Base-by-base conservation (phyloP, 768 basidiomycete genomes). In the Tylopilus cervinicoccineus region DNA sequence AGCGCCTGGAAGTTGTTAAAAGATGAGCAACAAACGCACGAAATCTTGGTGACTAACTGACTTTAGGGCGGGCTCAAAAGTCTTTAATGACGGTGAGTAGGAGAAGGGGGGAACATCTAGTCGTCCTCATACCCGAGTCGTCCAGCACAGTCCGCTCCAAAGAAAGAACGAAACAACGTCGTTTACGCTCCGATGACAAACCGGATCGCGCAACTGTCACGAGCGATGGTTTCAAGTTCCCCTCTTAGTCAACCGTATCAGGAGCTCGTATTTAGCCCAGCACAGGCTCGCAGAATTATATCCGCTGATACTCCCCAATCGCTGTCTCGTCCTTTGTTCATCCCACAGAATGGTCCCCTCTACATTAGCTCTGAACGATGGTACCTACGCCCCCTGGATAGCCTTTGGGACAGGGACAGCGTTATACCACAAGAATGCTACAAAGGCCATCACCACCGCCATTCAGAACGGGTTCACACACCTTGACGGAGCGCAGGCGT, bases 351-450 rank as follows among this genome's bases (percentile, higher is more conserved):
- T 70, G 55, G 17, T 59, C 24, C 57, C 65, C 33, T 59, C 58
- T 20, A 63, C 61, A 4, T 60, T 79, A 41, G 56, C 66, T 43
- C 74, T 86, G 57, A 82, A 83, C 59, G 79, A 84, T 56, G 80
- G 80, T 17, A 67, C 62, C 17, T 55, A 54, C 5, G 67, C 76
- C 31, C 84, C 84, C 14, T 77, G 75, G 76, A 65, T 84, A 23
- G 83, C 72, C 2, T 84, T 79, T 51, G 84, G 84, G 16, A 83
- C 79, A 16, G 83, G 83, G 0, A 79, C 80, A 2, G 79, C 79
- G 2, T 65, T 78, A 14, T 78, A 56, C 47, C 43, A 49, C 12
- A 70, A 70, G 51, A 76, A 83, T 52, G 77, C 74, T 11, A 52
- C 69, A 20, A 13, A 50, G 0, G 56, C 67, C 4, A 69, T 80